phyloP scores from a whole-genome alignment of 169 alveolate species.

The Eimeria mitis region DNA sequence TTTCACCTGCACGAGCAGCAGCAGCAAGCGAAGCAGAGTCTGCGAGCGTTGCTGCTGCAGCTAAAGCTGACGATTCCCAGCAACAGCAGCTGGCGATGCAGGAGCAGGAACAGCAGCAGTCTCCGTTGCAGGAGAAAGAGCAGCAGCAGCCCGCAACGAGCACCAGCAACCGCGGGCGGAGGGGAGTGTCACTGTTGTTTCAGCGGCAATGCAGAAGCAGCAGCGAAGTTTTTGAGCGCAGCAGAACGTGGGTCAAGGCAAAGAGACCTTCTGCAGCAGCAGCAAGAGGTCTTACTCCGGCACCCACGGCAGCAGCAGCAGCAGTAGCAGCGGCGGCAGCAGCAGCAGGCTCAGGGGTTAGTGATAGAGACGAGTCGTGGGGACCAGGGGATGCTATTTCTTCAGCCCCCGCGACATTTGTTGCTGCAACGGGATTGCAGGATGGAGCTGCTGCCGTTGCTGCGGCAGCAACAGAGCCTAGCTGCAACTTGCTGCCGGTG shows the following conservation, averaged over 20 bases:
- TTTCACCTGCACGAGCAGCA: constrained; percentile 28
- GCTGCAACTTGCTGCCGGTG: constrained; percentile 48
- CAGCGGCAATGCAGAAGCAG: constrained; percentile 68
- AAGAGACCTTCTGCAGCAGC: constrained; percentile 40
- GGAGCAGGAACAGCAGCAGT: constrained; percentile 21
- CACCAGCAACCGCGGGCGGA: constrained; percentile 25
- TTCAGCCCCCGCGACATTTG: constrained; percentile 52
- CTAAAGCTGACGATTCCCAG: not conserved
- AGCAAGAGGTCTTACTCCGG: constrained; percentile 33
- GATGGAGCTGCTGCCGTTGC: constrained; percentile 43
- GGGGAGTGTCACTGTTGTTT: constrained; percentile 36
- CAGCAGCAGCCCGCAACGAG: constrained; percentile 7
- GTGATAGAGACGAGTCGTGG: constrained; percentile 37
- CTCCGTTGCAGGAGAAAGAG: not conserved
- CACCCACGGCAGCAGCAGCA: constrained; percentile 11
- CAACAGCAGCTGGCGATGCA: constrained; percentile 31
- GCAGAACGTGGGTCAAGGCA: constrained; percentile 42
- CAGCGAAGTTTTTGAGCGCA: constrained; percentile 60
- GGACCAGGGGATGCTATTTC: constrained; percentile 36
- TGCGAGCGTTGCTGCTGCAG: constrained; percentile 4
- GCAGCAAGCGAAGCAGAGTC: constrained; percentile 22
- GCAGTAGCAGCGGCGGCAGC: constrained; percentile 6
- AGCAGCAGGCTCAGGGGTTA: not conserved
- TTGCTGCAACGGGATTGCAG: constrained; percentile 18
- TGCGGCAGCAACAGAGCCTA: constrained; percentile 38